phyloP scores from a whole-genome alignment of 257 asterid genomes.

The Anisodus tanguticus region DNA sequence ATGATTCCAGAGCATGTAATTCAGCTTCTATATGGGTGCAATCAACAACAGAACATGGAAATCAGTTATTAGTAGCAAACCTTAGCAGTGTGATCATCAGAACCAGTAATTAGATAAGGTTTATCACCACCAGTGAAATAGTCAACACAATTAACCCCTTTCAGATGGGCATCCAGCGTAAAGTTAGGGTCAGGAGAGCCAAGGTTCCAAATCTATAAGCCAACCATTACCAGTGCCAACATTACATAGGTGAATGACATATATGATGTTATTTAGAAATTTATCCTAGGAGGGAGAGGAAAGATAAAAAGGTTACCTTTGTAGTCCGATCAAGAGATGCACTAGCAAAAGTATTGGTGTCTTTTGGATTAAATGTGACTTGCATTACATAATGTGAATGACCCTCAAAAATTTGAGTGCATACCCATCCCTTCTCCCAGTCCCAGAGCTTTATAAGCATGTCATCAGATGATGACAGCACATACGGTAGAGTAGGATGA shows the following conservation, averaged over 20 bases:
- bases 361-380: conserved; percentile 98
- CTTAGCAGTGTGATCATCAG: conserved; percentile 99
- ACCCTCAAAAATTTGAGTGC: conserved; percentile 98
- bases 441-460: conserved; percentile 99
- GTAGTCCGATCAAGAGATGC: conserved; percentile 98
- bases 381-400: conserved; percentile 99
- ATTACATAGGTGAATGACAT: background rate
- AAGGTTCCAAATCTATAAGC: conserved; percentile 92
- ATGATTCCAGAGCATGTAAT: conserved; percentile 33
- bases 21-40: conserved; percentile 16
- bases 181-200: conserved; percentile 99
- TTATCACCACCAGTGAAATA: conserved; percentile 98
- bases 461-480: conserved; percentile 97
- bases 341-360: conserved; percentile 98
- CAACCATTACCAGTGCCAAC: conserved; percentile 31
- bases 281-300: conserved; percentile 19
- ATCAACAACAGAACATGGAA: conserved; percentile 32
- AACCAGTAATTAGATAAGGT: conserved; percentile 91
- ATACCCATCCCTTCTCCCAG: conserved; percentile 98
- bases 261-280: background rate
- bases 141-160: conserved; percentile 98
- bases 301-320: conserved; percentile 56
- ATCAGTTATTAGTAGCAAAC: conserved; percentile 47
- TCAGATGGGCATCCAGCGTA: conserved; percentile 93
- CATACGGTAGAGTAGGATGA: conserved; percentile 95